Conservation (phyloP, 164 flowering plant genomes). For the Vitis riparia region DNA sequence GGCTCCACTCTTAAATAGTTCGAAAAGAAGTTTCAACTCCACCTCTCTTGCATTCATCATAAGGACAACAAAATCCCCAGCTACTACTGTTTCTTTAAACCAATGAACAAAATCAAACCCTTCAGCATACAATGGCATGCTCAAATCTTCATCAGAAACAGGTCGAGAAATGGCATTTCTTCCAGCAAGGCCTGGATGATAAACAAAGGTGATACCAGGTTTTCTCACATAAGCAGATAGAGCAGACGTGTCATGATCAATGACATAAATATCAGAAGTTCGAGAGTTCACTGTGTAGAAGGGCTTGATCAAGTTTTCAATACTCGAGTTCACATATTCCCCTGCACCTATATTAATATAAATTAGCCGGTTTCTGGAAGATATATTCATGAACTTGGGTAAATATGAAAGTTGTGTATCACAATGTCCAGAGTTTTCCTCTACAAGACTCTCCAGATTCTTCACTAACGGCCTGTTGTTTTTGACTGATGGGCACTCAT, state of each 20-base stretch:
- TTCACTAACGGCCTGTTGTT: conserved; percentile 48
- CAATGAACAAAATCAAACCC: conserved; percentile 70
- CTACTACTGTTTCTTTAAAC: conserved; percentile 64
- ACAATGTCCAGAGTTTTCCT: conserved; percentile 23
- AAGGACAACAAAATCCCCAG: conserved; percentile 68
- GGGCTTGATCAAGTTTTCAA: conserved; percentile 44
- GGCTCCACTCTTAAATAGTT: conserved; percentile 61
- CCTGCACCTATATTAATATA: conserved; percentile 76
- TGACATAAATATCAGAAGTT: conserved; percentile 52
- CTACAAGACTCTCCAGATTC: conserved; percentile 62
- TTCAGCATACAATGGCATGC: conserved; percentile 35
- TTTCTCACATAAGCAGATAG: conserved; percentile 60
- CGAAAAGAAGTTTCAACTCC: conserved; percentile 56
- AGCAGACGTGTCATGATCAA: conserved; percentile 65
- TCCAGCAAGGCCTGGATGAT: conserved; percentile 68
- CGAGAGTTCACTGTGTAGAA: conserved; percentile 42
- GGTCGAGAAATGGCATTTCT: conserved; percentile 8
- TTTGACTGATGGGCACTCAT: conserved; percentile 53
- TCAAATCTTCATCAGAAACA: conserved; percentile 26
- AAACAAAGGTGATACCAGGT: conserved; percentile 77
- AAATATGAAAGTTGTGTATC: conserved; percentile 40
- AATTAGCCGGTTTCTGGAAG: conserved; percentile 45
- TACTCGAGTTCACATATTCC: conserved; percentile 36
- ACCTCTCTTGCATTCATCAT: conserved; percentile 61
- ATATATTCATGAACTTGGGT: conserved; percentile 51